Percentiles rank a stretch among this genome's conserved stretches.
These are phyloP conservation scores for Aspergillus taichungensis DNA, from an alignment of 495 filamentous ascomycete genomes.

Conservation along the genomic window DNA sequence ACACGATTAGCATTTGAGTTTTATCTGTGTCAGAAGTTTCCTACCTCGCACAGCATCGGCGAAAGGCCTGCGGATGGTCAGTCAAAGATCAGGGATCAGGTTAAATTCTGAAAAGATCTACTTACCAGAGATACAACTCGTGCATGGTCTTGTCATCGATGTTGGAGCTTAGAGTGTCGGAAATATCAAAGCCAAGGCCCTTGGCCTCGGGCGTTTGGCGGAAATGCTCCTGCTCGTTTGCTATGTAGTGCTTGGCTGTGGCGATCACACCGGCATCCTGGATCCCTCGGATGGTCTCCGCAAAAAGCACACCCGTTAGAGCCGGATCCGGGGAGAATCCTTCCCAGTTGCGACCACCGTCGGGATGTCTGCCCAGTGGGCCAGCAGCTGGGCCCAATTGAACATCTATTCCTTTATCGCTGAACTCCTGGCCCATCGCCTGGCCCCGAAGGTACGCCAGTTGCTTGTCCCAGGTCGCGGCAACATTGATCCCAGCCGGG, in stretches of 20 bases:
- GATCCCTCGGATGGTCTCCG: conserved; percentile 69
- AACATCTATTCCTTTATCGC: conserved; percentile 76
- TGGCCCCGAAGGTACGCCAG: conserved; percentile 68
- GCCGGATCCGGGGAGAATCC: conserved; percentile 63
- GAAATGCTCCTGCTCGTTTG: conserved; percentile 75
- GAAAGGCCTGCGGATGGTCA: conserved; percentile 43
- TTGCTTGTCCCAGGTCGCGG: conserved; percentile 66
- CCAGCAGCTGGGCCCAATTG: conserved; percentile 86
- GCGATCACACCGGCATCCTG: conserved; percentile 77
- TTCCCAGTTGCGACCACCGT: conserved; percentile 85
- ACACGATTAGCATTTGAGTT: background rate
- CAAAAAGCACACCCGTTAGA: conserved; percentile 64
- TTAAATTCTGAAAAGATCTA: conserved; percentile 11
- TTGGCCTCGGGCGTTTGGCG: conserved; percentile 59
- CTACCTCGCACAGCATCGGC: conserved; percentile 54
- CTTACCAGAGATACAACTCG: conserved; percentile 81
- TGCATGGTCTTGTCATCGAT: conserved; percentile 92
- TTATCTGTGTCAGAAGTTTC: background rate
- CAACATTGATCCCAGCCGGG: conserved; percentile 70
- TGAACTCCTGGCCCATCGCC: conserved; percentile 74
- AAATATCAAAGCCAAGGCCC: conserved; percentile 55
- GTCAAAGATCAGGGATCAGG: background rate
- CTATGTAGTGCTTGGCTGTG: conserved; percentile 74
- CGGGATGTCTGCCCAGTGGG: conserved; percentile 65
- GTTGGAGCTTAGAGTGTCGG: conserved; percentile 64